Base-by-base conservation (phyloP, 176 grass and related monocot species). In the Rhynchospora breviuscula region DNA sequence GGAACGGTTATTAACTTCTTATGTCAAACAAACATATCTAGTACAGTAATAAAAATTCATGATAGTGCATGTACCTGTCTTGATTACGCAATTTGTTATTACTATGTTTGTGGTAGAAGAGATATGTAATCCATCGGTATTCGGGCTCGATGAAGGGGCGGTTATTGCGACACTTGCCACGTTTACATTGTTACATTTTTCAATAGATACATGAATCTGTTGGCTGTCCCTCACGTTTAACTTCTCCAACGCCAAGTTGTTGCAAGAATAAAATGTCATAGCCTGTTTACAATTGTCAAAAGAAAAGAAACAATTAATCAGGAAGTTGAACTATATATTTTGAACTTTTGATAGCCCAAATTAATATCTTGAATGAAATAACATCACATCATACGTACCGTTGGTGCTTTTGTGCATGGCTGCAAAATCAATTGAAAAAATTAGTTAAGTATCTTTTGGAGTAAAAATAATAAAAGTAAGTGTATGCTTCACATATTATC, bases 351-450 rank as follows among this genome's bases (percentile, higher is more conserved):
- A 23, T 44, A 82, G 19, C 43, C 7, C 1, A 72, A 84, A 40
- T 72, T n/a, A 74, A 60, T 15, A 85, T 60, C 0, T 76, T 51
- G 40, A 71, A 47, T 14, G 64, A 52, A 71, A 56, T n/a, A 81
- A 12, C 19, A 62, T 48, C 3, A 7, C 53, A 25, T 72, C 6
- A 25, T 72, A 85, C 89, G 4, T 85, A 91, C 89, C 1, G 94
- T 94, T 2, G 94, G 94, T n/a, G 91, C 94, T 14, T 61, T 73
- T 23, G 79, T 90, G 89, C 94, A 97, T 0, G 94, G 86, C 92
- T 91, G 89, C 44, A 53, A 61, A 87, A 18, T 15, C 15, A 8
- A 43, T 19, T 78, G 64, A 58, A 58, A 14, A 10, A 13, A 84
- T 8, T 1, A 9, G 57, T 75, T 61, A 47, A 47, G 64, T 78